phyloP scores from a whole-genome alignment of 2,329 filamentous ascomycete species.

The Tolypocladium ophioglossoides region DNA sequence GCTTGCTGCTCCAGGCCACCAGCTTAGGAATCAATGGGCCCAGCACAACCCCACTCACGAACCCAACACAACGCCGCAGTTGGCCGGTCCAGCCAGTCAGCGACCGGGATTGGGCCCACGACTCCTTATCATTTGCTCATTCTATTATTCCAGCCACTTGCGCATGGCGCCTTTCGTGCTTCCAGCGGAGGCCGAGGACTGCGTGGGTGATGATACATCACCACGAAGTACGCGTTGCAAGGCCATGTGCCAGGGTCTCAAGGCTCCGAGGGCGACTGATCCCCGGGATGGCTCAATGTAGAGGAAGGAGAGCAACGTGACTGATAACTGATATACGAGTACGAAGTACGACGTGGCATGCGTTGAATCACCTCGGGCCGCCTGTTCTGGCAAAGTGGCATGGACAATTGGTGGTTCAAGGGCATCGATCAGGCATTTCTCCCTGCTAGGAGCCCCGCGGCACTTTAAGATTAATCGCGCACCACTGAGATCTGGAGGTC shows the following conservation, averaged over 20 bases:
- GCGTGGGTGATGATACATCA: no score
- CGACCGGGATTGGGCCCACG: neutral
- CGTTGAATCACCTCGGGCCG: no score
- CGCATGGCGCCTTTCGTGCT: neutral
- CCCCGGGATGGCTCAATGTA: no score
- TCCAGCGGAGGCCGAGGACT: neutral
- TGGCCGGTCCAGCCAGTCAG: neutral
- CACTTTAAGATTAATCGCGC: neutral
- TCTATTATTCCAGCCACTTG: neutral
- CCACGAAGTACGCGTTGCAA: no score
- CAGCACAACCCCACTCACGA: neutral
- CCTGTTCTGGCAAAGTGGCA: neutral
- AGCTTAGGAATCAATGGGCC: constrained; percentile 2
- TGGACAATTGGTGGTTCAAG: neutral
- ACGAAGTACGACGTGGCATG: no score
- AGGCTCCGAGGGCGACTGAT: no score
- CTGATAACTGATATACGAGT: no score
- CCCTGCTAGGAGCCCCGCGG: neutral
- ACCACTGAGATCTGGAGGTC: neutral
- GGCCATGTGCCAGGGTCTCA: no score
- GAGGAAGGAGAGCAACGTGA: no score
- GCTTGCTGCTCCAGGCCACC: neutral
- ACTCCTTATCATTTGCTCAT: neutral
- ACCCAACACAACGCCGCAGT: neutral
- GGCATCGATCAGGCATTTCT: neutral